Evolutionary conservation across 371 early-diverging fungal genomes (phyloP), one percentile per base, ranked within the genome.

Genomic region (Smittium mucronatum): DNA sequence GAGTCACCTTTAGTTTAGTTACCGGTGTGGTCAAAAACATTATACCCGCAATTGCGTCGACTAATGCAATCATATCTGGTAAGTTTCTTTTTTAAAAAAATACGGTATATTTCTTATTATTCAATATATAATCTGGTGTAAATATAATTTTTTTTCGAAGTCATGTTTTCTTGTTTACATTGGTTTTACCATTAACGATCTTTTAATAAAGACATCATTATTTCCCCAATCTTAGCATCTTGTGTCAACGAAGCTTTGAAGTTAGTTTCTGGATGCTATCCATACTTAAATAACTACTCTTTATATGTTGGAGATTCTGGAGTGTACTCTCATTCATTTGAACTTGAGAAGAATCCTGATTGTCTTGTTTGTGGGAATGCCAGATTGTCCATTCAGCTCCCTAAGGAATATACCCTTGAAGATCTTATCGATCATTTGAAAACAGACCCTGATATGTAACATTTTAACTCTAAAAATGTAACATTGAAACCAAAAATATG

Each of bases 211-310:
- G n/a, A n/a, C 21, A 11, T 47, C 21, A 47, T 47, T 47, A 5
- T 47, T 47, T 47, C 21, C 21, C 5, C 21, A 11, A 11, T 61
- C n/a, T n/a, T 32, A 33, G 89, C 92, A n/a, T 88, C 91, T 11
- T 95, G 96, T 72, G 91, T 91, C 64, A 93, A 92, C 71, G 98
- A 97, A 79, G 95, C 93, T 0, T 88, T 93, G 77, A 97, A 97
- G 77, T 75, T 96, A 21, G 89, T 88, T 16, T 93, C 95, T 0
- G 83, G 76, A 16, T 82, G 87, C 64, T 86, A 88, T 25, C 82
- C 87, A 57, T 82, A 79, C 70, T 80, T 97, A 70, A 84, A 93
- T 79, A 96, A 95, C 76, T 97, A 94, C 78, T 89, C 94, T 91
- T 90, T 94, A 88, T 97, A 95, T 78, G 89, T 87, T 5, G 98